Conservation (phyloP, 768 basidiomycete species). For the Phanerochaete carnosa region DNA sequence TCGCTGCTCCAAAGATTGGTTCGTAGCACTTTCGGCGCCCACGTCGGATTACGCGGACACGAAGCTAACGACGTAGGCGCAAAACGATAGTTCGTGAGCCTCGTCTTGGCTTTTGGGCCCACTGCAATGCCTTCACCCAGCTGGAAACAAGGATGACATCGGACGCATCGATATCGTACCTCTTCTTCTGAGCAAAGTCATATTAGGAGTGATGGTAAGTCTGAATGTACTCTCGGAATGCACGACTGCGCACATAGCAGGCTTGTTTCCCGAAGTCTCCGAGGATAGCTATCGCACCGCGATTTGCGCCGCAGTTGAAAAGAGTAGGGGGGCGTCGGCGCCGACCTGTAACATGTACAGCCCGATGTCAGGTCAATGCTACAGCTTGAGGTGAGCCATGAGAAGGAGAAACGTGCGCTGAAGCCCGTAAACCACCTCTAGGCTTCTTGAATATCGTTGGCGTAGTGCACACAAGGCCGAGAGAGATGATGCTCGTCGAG, state of each 20-base stretch:
- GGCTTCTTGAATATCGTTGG: no score
- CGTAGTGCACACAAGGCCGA: not conserved
- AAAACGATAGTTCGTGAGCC: not conserved
- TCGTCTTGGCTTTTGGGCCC: slow-evolving; percentile 3
- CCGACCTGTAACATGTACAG: no score
- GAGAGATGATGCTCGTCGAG: not conserved
- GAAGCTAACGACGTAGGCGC: not conserved
- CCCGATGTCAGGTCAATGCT: not conserved
- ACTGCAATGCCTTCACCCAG: slow-evolving; percentile 14
- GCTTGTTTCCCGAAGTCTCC: not conserved
- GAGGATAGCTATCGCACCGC: not conserved
- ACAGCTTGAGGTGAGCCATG: not conserved
- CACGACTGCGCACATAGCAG: not conserved
- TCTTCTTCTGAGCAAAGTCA: slow-evolving; percentile 3
- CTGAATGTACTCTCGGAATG: slow-evolving; percentile 1
- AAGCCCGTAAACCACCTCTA: not conserved
- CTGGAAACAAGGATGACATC: slow-evolving; percentile 14
- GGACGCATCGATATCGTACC: not conserved
- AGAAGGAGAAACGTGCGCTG: not conserved
- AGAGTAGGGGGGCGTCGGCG: not conserved
- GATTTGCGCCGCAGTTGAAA: not conserved
- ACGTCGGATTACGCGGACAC: not conserved
- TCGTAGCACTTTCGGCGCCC: not conserved
- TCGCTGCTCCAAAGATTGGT: not conserved
- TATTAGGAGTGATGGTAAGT: slow-evolving; percentile 8